Evolutionary conservation across 805 yeast species (phyloP), one percentile per base, ranked within the genome.

Genomic region (Wickerhamomyces bovis): DNA sequence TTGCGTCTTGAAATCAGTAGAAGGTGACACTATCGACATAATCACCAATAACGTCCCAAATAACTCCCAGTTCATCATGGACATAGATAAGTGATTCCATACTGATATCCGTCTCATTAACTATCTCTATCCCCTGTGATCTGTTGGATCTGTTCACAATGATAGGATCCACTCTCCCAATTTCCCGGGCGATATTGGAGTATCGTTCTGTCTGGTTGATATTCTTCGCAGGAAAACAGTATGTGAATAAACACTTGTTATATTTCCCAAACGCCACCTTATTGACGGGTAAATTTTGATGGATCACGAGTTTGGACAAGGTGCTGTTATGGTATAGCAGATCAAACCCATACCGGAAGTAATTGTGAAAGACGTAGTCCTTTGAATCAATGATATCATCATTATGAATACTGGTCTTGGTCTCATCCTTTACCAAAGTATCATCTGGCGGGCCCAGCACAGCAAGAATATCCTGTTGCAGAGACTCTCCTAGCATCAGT

Each of bases 381-480:
- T 26, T 23, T 25, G 38, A 4, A 20, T 28, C 28, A 35, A 41
- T 16, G 22, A 13, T n/a, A 39, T 26, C 23, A 4, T 45, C 21
- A 25, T 62, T 66, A 57, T 69, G 78, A 31, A 70, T 76, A 49
- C 62, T 57, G 15, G 70, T 59, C 50, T 78, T 61, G 2, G 61
- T 55, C 50, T 73, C 78, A 43, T 68, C 67, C 50, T 74, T 75
- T 49, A 67, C 62, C 49, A 78, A 70, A 4, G 66, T 67, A 41
- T 75, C 81, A 41, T 77, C 77, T 0, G 86, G 85, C 2, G 82
- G 79, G 0, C 85, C 85, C 19, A 80, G 59, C 0, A 63, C 54
- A 18, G 65, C 60, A 8, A 79, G 52, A 0, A 78, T 61, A 20
- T 73, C 75, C 51, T 76, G 80, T 62, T 78, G 78, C 1, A 75